Evolutionary conservation across 768 basidiomycete species (phyloP).

Genomic region (Strobilomyces echinocephalus): DNA sequence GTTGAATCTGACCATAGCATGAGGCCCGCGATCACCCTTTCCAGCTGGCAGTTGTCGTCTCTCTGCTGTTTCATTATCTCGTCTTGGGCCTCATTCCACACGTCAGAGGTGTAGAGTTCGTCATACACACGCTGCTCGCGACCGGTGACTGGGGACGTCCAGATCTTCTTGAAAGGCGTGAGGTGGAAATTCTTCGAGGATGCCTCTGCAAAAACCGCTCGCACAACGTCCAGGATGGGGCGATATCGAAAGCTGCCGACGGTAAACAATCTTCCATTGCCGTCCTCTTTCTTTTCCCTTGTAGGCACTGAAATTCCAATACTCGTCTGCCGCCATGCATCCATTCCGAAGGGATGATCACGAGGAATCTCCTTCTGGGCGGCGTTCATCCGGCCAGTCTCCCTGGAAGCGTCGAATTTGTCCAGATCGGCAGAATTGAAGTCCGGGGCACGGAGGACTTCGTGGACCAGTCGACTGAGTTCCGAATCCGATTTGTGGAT

Average conservation of each 20-base stretch:
- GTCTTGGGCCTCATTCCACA: conserved; percentile 17
- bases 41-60: not conserved
- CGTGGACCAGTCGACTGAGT: not conserved
- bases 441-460: not conserved
- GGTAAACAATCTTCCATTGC: not conserved
- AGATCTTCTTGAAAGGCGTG: conserved; percentile 22
- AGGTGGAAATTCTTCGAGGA: conserved; percentile 17
- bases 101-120: conserved; percentile 22
- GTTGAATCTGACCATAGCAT: not conserved
- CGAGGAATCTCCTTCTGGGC: not conserved
- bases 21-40: not conserved
- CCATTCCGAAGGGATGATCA: not conserved
- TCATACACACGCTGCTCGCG: conserved; percentile 15
- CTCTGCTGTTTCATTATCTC: not conserved
- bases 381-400: not conserved
- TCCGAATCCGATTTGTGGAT: not conserved
- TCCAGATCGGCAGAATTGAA: not conserved
- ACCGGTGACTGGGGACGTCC: conserved; percentile 5
- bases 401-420: not conserved
- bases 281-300: not conserved
- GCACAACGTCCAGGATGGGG: not conserved
- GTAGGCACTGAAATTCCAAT: not conserved
- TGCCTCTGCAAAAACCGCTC: not conserved
- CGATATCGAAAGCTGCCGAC: not conserved
- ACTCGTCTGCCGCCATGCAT: not conserved